phyloP scores from a whole-genome alignment of 2,329 filamentous ascomycete genomes.

The Beauveria varroae region DNA sequence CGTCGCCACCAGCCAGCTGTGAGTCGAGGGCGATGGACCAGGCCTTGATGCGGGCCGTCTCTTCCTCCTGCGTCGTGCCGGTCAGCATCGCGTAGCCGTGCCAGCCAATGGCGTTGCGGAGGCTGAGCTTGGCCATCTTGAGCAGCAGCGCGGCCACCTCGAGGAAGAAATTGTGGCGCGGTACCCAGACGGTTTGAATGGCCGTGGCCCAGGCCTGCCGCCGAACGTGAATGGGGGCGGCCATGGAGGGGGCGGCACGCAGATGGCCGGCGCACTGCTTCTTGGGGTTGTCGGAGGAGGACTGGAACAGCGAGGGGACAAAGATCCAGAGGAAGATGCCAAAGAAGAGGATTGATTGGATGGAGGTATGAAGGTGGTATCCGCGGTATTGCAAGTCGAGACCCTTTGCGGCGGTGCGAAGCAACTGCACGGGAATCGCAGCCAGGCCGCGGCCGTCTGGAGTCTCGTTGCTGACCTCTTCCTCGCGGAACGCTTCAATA shows the following conservation, averaged over 20 bases:
- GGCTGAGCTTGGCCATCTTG: constrained; percentile 75
- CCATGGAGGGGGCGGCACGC: constrained; percentile 58
- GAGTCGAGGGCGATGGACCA: constrained; percentile 93
- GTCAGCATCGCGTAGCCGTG: constrained; percentile 72
- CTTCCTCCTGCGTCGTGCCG: constrained; percentile 75
- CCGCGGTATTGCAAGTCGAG: constrained; percentile 48
- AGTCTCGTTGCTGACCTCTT: constrained; percentile 56
- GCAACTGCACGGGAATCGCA: constrained; percentile 52
- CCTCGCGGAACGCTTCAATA: constrained; percentile 66
- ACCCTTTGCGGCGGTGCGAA: constrained; percentile 40
- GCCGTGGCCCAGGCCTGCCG: constrained; percentile 89
- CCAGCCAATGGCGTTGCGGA: constrained; percentile 70
- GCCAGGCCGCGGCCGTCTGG: constrained; percentile 60
- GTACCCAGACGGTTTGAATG: constrained; percentile 87
- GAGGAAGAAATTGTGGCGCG: constrained; percentile 76
- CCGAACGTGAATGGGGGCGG: constrained; percentile 77
- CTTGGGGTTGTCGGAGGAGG: constrained; percentile 41
- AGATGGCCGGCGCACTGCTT: constrained; percentile 37
- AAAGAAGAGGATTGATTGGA: constrained; percentile 46
- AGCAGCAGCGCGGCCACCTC: constrained; percentile 74
- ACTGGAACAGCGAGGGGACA: constrained; percentile 44
- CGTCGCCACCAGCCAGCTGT: constrained; percentile 83
- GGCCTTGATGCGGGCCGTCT: constrained; percentile 77
- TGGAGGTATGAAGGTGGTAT: constrained; percentile 44
- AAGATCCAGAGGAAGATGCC: constrained; percentile 48